Conservation (phyloP, 2,329 filamentous ascomycete genomes). For the Colletotrichum eremochloae region DNA sequence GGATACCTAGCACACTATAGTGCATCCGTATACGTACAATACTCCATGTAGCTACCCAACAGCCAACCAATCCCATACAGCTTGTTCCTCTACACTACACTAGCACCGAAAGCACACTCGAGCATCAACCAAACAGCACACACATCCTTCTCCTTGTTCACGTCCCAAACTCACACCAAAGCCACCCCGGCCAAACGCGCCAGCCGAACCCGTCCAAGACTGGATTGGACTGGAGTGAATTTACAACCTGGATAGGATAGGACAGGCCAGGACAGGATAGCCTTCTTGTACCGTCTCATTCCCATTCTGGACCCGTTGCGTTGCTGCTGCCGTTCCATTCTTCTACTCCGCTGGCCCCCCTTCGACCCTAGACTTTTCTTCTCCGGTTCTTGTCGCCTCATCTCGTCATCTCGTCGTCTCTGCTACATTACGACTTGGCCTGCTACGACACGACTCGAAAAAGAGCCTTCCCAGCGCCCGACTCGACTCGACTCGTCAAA, state of each 20-base stretch:
- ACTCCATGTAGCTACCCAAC: no score
- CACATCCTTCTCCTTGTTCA: no score
- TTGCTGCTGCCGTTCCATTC: slow-evolving; percentile 17
- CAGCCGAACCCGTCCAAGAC: slow-evolving; percentile 13
- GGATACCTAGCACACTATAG: no score
- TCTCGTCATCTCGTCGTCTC: slow-evolving; percentile 9
- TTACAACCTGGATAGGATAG: not conserved
- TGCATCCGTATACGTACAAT: no score
- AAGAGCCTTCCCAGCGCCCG: not conserved
- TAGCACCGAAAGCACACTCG: slow-evolving; percentile 10
- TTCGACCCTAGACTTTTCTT: not conserved
- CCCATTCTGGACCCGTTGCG: not conserved
- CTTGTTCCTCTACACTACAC: slow-evolving; percentile 3
- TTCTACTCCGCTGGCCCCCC: slow-evolving; percentile 24
- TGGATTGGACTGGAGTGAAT: not conserved
- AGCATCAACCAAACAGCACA: slow-evolving; percentile 3
- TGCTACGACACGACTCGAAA: not conserved
- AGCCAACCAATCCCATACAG: not conserved
- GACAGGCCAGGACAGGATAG: not conserved
- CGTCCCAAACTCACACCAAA: not conserved
- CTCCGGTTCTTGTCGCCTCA: not conserved
- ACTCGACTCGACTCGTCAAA: slow-evolving; percentile 2
- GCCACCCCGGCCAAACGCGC: not conserved
- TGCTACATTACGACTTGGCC: not conserved
- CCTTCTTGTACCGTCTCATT: slow-evolving; percentile 6